Evolutionary conservation across 176 grass and related monocot genomes (phyloP), one percentile per base, ranked within the genome.

Genomic region (Guadua angustifolia): DNA sequence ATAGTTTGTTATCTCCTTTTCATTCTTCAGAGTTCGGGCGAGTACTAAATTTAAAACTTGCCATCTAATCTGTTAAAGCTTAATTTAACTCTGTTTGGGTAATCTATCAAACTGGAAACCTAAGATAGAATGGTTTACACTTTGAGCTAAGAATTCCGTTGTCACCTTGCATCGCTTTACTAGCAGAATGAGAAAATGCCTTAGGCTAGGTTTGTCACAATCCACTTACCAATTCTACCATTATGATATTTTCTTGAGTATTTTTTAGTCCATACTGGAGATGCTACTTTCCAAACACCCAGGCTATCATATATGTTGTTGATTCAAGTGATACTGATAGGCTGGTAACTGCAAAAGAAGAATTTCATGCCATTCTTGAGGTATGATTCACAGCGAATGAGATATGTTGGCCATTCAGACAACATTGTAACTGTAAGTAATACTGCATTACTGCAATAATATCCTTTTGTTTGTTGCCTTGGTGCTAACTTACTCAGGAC

Each of bases 321-420:
- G 95, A 98, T 87, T 98, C 95, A 78, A 98, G 95, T 82, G 95
- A 95, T 83, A 98, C 95, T 55, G 95, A 98, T 81, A 98, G 95
- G 77, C 91, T 98, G 53, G 93, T 95, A 82, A 98, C 93, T 53
- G 93, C 95, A 50, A 98, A 93, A 71, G 95, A 98, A 78, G 95
- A 98, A 82, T 98, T 98, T 82, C 95, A 98, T 81, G 89, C 93
- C 79, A 98, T 98, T 88, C 84, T 98, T 70, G 95, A 98, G 93
- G 95, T 98, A 84, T 84, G 74, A 9, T 58, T 74, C 24, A 5
- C 29, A 22, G 7, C 57, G 26, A 71, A 61, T 21, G 60, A 45
- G 61, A 25, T 35, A 2, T 35, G 35, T 35, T 35, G 35, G 35
- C 35, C 35, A 35, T 35, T 35, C 3, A 35, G 35, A 35, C 3